Percentiles rank a stretch among this genome's conserved stretches.
Evolutionary conservation across 2,329 filamentous ascomycete species (phyloP).

Genomic region (Colletotrichum karsti): DNA sequence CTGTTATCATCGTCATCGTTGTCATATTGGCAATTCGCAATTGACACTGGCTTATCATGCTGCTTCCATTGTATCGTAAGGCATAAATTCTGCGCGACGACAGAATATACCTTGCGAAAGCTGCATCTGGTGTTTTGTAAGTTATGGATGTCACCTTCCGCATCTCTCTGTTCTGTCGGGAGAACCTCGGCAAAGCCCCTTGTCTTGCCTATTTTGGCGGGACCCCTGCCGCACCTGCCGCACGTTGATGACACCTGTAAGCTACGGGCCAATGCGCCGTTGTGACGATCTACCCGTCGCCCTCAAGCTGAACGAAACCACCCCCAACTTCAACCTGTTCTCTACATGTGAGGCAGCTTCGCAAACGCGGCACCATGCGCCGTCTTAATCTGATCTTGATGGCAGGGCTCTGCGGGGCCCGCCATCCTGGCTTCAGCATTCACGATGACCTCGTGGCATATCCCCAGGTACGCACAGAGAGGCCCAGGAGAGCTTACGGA

Average conservation of each 20-base stretch:
- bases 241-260: constrained; percentile 31
- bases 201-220: not conserved
- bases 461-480: constrained; percentile 72
- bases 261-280: constrained; percentile 15
- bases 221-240: no score
- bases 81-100: no score
- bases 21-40: no score
- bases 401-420: constrained; percentile 53
- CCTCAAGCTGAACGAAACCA: not conserved
- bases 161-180: no score
- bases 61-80: no score
- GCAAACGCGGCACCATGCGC: constrained; percentile 56
- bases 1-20: no score
- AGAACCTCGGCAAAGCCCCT: constrained; percentile 20
- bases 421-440: constrained; percentile 76
- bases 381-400: constrained; percentile 55
- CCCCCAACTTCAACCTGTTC: constrained; percentile 11
- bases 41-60: no score
- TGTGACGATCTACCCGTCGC: constrained; percentile 1
- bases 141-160: no score
- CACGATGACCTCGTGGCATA: constrained; percentile 88
- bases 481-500: not conserved
- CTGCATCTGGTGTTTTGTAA: no score
- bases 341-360: constrained; percentile 42
- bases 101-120: no score